Evolutionary conservation across 305 asterid species (phyloP).

Genomic region (Fraxinus sp.): DNA sequence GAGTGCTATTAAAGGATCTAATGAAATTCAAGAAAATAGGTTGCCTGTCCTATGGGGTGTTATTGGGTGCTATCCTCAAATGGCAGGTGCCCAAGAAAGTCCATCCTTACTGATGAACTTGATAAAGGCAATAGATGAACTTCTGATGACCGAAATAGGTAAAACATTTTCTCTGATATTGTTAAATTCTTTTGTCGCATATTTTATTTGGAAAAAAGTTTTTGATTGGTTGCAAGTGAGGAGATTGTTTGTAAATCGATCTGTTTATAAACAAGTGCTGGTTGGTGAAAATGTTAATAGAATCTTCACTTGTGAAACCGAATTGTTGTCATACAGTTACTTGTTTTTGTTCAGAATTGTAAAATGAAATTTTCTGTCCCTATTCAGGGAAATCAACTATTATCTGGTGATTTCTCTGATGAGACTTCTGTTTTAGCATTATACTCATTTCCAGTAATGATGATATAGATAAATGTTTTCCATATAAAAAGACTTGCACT

Average conservation of each 20-base stretch:
- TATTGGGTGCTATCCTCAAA: constrained; percentile 61
- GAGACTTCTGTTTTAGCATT: not conserved
- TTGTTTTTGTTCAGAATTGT: constrained; percentile 9
- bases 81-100: constrained; percentile 44
- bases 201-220: not conserved
- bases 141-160: constrained; percentile 57
- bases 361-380: constrained; percentile 12
- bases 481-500: not conserved
- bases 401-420: constrained; percentile 1
- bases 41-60: constrained; percentile 84
- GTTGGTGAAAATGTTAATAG: not conserved
- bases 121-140: constrained; percentile 65
- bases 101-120: constrained; percentile 58
- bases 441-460: constrained; percentile 3
- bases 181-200: constrained; percentile 12
- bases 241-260: not conserved
- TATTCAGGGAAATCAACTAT: not conserved
- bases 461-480: not conserved
- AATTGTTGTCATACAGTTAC: not conserved
- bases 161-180: constrained; percentile 33
- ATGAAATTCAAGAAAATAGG: constrained; percentile 41
- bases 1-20: constrained; percentile 36
- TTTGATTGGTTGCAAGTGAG: not conserved
- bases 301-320: not conserved
- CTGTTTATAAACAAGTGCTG: not conserved